Conservation (phyloP, 164 flowering plant genomes). For the Liriodendron chinense region DNA sequence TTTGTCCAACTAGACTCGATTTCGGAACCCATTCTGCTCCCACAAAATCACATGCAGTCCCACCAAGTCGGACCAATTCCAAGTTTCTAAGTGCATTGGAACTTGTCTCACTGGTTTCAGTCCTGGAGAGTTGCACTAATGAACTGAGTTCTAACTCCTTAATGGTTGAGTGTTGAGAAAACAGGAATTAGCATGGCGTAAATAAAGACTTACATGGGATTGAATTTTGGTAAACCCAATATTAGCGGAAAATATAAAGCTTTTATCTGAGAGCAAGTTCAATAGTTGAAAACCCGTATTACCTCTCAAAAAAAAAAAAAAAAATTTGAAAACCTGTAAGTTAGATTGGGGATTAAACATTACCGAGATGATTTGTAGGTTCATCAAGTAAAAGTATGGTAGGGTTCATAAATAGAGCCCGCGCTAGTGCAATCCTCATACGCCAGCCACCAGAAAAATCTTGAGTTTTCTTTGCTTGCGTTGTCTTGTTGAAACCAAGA, state of each 20-base stretch:
- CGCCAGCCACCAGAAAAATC: constrained; percentile 99
- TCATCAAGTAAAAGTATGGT: constrained; percentile 85
- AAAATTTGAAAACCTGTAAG: neutral
- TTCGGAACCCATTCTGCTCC: no score
- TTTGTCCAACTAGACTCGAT: no score
- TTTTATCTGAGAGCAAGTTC: no score
- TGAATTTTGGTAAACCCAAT: neutral
- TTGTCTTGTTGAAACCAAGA: constrained; percentile 83
- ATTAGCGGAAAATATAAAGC: neutral
- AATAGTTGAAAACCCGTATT: neutral
- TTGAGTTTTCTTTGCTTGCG: constrained; percentile 84
- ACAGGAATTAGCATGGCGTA: neutral
- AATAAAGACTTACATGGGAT: neutral
- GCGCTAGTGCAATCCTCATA: constrained; percentile 93
- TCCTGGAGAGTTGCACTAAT: no score
- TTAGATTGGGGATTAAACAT: neutral
- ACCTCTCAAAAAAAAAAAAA: no score
- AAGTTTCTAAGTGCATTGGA: no score
- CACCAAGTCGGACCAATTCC: no score
- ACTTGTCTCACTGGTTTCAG: no score
- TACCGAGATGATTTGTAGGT: constrained; percentile 97
- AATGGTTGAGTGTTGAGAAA: no score
- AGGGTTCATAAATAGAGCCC: constrained; percentile 90
- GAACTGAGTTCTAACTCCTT: no score
- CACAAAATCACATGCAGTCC: no score